These are phyloP conservation scores for Aureobasidium sp. DNA, from an alignment of 2,329 filamentous ascomycete species.

Conservation along the genomic window DNA sequence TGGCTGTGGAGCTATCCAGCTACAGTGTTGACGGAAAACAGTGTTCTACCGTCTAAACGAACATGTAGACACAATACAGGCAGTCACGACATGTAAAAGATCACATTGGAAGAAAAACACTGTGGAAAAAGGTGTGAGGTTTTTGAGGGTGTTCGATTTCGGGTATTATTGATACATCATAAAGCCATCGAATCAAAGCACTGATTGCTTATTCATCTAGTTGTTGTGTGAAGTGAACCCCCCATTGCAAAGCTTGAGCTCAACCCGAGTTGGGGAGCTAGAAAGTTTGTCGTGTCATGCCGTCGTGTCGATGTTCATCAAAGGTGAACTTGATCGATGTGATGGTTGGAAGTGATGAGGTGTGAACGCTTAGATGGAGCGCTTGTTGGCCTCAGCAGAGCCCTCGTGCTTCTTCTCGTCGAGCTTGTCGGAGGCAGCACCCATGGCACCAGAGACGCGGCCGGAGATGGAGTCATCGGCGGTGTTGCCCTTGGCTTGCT, in stretches of 20 bases:
- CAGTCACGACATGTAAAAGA: too few species aligned
- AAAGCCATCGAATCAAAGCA: slow-evolving; percentile 10
- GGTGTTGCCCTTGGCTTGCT: slow-evolving; percentile 25
- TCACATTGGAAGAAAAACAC: neutral
- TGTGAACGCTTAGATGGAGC: slow-evolving; percentile 24
- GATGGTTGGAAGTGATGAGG: neutral
- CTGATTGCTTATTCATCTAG: slow-evolving; percentile 9
- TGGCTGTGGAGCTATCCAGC: too few species aligned
- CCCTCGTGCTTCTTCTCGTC: slow-evolving; percentile 47
- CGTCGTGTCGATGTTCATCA: slow-evolving; percentile 15
- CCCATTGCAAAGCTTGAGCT: neutral
- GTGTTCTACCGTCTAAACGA: too few species aligned
- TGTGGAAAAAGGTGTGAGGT: neutral
- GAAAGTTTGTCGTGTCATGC: slow-evolving; percentile 11
- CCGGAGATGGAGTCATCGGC: slow-evolving; percentile 45
- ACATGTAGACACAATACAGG: too few species aligned
- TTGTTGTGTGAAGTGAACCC: neutral
- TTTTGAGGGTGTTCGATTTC: slow-evolving; percentile 3
- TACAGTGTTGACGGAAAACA: too few species aligned
- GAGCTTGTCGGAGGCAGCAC: slow-evolving; percentile 47
- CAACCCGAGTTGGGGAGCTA: slow-evolving; percentile 11
- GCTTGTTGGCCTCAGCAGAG: slow-evolving; percentile 45
- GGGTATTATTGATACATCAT: slow-evolving; percentile 12
- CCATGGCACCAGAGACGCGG: slow-evolving; percentile 48
- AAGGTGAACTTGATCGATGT: neutral